Conservation (phyloP, 192 early-diverging fungal species). For the Dimargaris cristalligena region DNA sequence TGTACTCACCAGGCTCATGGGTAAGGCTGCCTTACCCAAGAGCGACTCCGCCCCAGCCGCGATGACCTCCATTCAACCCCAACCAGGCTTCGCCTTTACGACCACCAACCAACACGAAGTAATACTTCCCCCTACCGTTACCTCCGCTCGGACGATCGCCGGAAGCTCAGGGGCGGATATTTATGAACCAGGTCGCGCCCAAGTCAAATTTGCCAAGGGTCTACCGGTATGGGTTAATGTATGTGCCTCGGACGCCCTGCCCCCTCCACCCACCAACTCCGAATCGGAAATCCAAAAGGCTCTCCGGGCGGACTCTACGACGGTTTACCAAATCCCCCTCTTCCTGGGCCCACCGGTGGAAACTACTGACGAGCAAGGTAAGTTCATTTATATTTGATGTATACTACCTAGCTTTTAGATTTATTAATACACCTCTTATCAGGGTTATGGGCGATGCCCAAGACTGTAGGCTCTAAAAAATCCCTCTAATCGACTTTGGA, state of each 20-base stretch:
- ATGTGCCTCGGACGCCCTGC: background rate
- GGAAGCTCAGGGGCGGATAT: background rate
- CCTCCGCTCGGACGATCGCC: background rate
- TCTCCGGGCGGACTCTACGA: conserved; percentile 1
- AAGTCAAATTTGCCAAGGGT: background rate
- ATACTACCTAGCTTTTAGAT: too few relatives aligned
- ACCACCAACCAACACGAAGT: conserved; percentile 4
- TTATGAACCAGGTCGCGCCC: background rate
- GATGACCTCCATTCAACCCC: background rate
- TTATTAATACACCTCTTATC: too few relatives aligned
- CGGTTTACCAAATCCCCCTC: conserved; percentile 6
- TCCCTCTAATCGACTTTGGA: background rate
- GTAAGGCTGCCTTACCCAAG: too few relatives aligned
- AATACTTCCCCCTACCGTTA: background rate
- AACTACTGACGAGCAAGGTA: background rate
- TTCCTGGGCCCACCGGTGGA: background rate
- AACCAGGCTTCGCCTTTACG: conserved; percentile 4
- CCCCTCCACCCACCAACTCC: background rate
- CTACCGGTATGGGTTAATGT: conserved; percentile 1
- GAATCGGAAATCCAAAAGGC: conserved; percentile 12
- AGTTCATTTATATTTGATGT: too few relatives aligned
- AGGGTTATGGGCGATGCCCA: background rate
- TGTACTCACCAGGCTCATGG: too few relatives aligned
- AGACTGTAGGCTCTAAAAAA: background rate
- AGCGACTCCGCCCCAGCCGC: too few relatives aligned